These are phyloP conservation scores for Debaryomycetaceae sp. DNA, from an alignment of 1,139 yeast species.

Conservation along the genomic window DNA sequence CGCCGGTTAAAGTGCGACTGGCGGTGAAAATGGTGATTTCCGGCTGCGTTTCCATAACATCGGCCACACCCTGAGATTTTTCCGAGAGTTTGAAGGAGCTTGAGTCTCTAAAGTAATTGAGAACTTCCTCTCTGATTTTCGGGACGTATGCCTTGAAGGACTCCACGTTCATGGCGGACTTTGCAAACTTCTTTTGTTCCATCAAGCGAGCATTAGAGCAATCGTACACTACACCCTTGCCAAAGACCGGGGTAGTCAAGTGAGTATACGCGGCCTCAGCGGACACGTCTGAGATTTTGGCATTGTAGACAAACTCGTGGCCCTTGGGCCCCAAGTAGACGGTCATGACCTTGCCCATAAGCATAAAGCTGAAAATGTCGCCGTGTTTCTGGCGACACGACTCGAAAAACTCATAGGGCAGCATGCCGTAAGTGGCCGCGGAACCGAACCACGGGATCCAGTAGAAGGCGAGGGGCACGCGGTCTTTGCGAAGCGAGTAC, in stretches of 20 bases:
- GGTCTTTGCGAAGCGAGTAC: conserved; percentile 62
- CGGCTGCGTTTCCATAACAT: conserved; percentile 81
- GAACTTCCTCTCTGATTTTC: conserved; percentile 67
- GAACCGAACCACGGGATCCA: conserved; percentile 96
- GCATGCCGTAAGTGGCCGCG: conserved; percentile 80
- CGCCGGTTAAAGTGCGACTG: conserved; percentile 81
- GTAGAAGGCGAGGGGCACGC: conserved; percentile 84
- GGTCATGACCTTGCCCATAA: conserved; percentile 88
- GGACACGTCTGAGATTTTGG: conserved; percentile 78
- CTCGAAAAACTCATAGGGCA: conserved; percentile 83
- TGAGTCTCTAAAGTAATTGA: conserved; percentile 46
- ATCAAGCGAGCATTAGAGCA: conserved; percentile 87
- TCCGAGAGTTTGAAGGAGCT: conserved; percentile 30
- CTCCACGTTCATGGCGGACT: conserved; percentile 76
- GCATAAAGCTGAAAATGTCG: conserved; percentile 79
- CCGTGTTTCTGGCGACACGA: conserved; percentile 74
- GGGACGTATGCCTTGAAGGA: conserved; percentile 85
- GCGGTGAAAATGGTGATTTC: conserved; percentile 96
- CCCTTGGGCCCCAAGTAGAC: conserved; percentile 96
- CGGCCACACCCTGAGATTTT: conserved; percentile 40
- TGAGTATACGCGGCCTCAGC: conserved; percentile 96
- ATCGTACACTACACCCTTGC: conserved; percentile 94
- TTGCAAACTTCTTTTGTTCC: conserved; percentile 98
- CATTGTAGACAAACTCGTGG: conserved; percentile 90
- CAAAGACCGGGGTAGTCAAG: conserved; percentile 94